phyloP scores from a whole-genome alignment of 2,329 filamentous ascomycete genomes.

The Diaporthe humulicola region DNA sequence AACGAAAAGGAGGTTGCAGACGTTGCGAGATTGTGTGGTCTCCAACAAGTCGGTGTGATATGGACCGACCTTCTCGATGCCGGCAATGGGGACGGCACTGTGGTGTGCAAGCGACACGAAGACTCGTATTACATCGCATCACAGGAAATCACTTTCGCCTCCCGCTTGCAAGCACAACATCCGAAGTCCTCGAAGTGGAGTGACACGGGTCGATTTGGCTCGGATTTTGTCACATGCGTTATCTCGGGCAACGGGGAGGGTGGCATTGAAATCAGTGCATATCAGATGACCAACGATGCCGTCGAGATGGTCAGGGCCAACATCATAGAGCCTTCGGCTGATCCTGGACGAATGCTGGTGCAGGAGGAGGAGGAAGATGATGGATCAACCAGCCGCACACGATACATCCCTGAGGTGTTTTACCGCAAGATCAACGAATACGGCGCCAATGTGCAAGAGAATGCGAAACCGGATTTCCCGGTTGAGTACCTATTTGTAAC shows the following conservation, averaged over 20 bases:
- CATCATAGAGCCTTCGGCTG: constrained; percentile 94
- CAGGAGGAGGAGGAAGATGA: constrained; percentile 91
- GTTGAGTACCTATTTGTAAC: constrained; percentile 97
- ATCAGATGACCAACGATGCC: constrained; percentile 94
- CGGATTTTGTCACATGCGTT: constrained; percentile 96
- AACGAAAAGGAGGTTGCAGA: constrained; percentile 86
- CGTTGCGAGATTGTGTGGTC: constrained; percentile 83
- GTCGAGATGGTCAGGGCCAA: constrained; percentile 98
- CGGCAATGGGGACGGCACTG: constrained; percentile 84
- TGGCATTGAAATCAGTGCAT: constrained; percentile 89
- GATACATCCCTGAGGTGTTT: constrained; percentile 98
- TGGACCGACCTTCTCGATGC: constrained; percentile 93
- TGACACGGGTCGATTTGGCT: constrained; percentile 92
- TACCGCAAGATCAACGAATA: constrained; percentile 97
- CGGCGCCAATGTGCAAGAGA: constrained; percentile 94
- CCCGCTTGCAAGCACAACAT: constrained; percentile 87
- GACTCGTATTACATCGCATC: constrained; percentile 97
- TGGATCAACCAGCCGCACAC: constrained; percentile 73
- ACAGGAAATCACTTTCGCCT: constrained; percentile 89
- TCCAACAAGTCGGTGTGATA: constrained; percentile 92
- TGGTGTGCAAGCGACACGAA: constrained; percentile 94
- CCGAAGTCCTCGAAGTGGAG: constrained; percentile 97
- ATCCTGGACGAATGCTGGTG: constrained; percentile 94
- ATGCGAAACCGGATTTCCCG: constrained; percentile 95
- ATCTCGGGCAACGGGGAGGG: constrained; percentile 93